Conservation (phyloP, 2,329 filamentous ascomycete genomes). For the Scedosporium boydii region DNA sequence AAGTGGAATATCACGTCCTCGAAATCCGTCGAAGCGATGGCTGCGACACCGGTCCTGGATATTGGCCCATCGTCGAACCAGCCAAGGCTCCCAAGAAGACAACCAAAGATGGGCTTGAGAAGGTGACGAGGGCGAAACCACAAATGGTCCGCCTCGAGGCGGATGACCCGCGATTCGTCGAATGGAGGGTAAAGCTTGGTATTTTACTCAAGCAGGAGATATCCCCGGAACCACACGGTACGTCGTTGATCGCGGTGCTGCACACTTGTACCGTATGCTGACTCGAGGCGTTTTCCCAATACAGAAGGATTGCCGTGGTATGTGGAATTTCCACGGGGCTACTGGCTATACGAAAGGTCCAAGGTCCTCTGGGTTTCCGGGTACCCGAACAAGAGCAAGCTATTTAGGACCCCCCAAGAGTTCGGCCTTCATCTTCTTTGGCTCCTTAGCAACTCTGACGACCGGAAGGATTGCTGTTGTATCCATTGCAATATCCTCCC, state of each 20-base stretch:
- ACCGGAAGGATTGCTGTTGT: slow-evolving; percentile 41
- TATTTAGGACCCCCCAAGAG: slow-evolving; percentile 43
- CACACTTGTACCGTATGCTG: slow-evolving; percentile 11
- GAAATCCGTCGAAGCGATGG: slow-evolving; percentile 35
- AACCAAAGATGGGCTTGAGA: slow-evolving; percentile 25
- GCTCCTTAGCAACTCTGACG: slow-evolving; percentile 36
- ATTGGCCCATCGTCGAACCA: slow-evolving; percentile 27
- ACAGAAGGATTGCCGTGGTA: slow-evolving; percentile 34
- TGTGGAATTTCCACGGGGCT: slow-evolving; percentile 33
- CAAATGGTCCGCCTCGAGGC: slow-evolving; percentile 33
- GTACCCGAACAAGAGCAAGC: slow-evolving; percentile 36
- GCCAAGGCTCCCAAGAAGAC: slow-evolving; percentile 23
- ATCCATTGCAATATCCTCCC: slow-evolving; percentile 33
- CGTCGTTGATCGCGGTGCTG: slow-evolving; percentile 10
- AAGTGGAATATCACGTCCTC: slow-evolving; percentile 3
- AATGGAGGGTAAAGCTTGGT: slow-evolving; percentile 35
- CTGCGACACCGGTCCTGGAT: slow-evolving; percentile 32
- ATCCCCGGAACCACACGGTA: slow-evolving; percentile 29
- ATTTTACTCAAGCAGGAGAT: slow-evolving; percentile 36
- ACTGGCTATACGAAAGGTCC: slow-evolving; percentile 37
- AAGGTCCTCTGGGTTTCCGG: slow-evolving; percentile 41
- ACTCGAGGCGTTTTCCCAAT: background rate
- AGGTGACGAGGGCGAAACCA: slow-evolving; percentile 27
- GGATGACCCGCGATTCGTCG: slow-evolving; percentile 32
- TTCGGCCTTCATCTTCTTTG: slow-evolving; percentile 43